Base-by-base conservation (phyloP, 352 stramenopile genomes). In the Phytophthora quininea region DNA sequence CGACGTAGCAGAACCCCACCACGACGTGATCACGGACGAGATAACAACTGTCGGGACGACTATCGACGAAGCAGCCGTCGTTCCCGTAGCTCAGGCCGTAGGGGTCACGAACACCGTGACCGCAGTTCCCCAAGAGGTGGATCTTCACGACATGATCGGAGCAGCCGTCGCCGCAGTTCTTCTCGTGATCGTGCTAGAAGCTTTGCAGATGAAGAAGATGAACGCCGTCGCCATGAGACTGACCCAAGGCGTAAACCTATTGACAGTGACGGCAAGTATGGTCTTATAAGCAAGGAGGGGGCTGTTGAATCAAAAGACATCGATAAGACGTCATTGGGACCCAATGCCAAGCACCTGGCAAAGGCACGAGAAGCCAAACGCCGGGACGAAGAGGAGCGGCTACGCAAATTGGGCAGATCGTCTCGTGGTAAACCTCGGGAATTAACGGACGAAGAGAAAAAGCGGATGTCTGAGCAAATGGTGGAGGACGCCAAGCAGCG, bases 261-360 rank as follows among this genome's bases (percentile, higher is more conserved):
- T 1, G 60, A 77, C 27, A 50, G 15, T 0, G 69, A 72, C 0
- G 74, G 71, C 5, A 88, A 88, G 56, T 92, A 95, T 64, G 89
- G 87, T 24, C 68, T 95, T 8, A 77, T 94, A 24, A 82, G 65
- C 31, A 76, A 67, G 47, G 60, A 77, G 2, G 85, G 84, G 67
- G 84, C 86, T 11, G 79, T 84, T 15, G 74, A 90, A 65, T 89
- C 74, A 38, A 89, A 87, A 38, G 73, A 96, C 47, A 68, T 96
- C 10, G 87, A 96, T 70, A 88, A 73, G 57, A 72, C 82, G 10
- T 91, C 85, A 6, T 71, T 96, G 3, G 87, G 88, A n/a, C 89
- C 89, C 0, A 95, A 89, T 50, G 75, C 71, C 1, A 94, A 93
- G 62, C 88, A 90, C 24, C 48, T 96, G 6, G 84, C 78, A 31